Conservation (phyloP, 768 basidiomycete genomes). For the Pleurotus sapidus region DNA sequence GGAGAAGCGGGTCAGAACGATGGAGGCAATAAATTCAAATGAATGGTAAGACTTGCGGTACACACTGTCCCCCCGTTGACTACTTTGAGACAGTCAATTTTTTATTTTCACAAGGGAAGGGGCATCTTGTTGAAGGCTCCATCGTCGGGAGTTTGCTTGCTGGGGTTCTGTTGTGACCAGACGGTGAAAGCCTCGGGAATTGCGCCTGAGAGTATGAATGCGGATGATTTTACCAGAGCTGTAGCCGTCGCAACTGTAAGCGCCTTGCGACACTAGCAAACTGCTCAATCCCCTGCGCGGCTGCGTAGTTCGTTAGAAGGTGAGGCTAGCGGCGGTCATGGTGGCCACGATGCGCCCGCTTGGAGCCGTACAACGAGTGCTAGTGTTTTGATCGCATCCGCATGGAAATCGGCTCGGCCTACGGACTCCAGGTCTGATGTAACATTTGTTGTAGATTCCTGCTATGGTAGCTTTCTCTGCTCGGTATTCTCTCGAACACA, state of each 20-base stretch:
- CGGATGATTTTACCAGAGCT: constrained; percentile 90
- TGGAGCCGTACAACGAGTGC: constrained; percentile 93
- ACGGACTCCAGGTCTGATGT: constrained; percentile 91
- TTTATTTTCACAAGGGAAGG: constrained; percentile 63
- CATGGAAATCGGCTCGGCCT: constrained; percentile 99
- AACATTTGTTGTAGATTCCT: constrained; percentile 82
- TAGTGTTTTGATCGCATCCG: constrained; percentile 85
- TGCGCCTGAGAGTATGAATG: constrained; percentile 55
- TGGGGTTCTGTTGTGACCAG: constrained; percentile 80
- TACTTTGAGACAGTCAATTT: too few relatives aligned
- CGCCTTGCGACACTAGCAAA: constrained; percentile 80
- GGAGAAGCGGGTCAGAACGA: too few relatives aligned
- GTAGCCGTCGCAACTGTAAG: constrained; percentile 95
- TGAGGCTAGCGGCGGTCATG: constrained; percentile 55
- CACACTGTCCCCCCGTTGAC: too few relatives aligned
- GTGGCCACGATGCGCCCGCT: constrained; percentile 92
- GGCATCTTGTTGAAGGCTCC: constrained; percentile 92
- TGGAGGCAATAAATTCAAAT: too few relatives aligned
- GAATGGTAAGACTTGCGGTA: too few relatives aligned
- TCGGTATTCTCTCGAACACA: constrained; percentile 83
- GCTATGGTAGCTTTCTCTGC: constrained; percentile 99
- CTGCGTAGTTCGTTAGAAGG: constrained; percentile 41
- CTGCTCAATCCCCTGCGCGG: constrained; percentile 46
- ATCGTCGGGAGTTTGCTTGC: constrained; percentile 95
- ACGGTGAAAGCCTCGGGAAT: constrained; percentile 64